Percentiles rank a stretch among this genome's conserved stretches.
These are phyloP conservation scores for Cucurbita argyrosperma DNA, from an alignment of 306 rosid species.

Conservation along the genomic window DNA sequence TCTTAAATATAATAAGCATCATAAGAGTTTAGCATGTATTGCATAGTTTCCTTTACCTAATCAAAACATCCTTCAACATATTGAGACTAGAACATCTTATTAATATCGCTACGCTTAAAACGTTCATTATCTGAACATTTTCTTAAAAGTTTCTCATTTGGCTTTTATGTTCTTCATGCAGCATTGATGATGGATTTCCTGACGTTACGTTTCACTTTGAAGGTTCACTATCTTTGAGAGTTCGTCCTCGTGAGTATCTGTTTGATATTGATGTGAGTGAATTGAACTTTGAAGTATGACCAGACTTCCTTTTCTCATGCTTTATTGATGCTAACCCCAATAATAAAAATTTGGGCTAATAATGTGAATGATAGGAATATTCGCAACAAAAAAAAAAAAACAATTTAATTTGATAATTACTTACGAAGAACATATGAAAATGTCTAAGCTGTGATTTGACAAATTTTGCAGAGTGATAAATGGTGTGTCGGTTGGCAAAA, in stretches of 20 bases:
- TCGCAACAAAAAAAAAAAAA: too few species aligned
- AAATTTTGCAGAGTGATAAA: neutral
- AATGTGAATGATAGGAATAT: too few species aligned
- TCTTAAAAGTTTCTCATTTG: neutral
- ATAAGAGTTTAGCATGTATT: neutral
- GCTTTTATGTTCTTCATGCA: constrained; percentile 17
- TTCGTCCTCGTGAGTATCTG: constrained; percentile 38
- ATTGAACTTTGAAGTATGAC: neutral
- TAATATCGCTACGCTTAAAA: neutral
- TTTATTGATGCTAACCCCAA: neutral
- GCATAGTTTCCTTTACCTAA: neutral
- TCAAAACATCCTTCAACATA: neutral
- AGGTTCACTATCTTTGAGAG: constrained; percentile 28
- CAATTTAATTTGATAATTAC: too few species aligned
- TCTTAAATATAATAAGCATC: neutral
- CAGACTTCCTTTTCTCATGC: neutral
- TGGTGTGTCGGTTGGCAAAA: constrained; percentile 16
- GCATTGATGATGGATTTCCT: constrained; percentile 41
- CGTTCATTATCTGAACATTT: neutral
- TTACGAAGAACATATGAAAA: too few species aligned
- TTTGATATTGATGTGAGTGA: constrained; percentile 23
- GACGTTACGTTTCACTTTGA: constrained; percentile 30
- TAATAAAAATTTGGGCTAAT: neutral
- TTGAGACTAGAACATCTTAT: neutral
- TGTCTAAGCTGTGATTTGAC: too few species aligned